Base-by-base conservation (phyloP, 78 protist genomes). In the Chrysochromulina parva region DNA sequence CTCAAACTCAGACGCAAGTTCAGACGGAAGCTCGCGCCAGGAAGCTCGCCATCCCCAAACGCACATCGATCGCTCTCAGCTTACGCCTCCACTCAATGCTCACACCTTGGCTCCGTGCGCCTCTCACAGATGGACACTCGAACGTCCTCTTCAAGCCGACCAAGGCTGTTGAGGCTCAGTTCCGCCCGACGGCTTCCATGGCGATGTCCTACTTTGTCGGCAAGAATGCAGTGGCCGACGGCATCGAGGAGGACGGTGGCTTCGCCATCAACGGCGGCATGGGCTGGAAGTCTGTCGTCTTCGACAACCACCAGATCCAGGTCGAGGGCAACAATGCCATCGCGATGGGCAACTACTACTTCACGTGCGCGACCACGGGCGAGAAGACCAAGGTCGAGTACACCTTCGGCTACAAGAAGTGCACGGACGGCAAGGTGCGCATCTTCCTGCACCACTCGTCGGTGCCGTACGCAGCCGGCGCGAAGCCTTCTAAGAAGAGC, bases 361-460 rank as follows among this genome's bases (percentile, higher is more conserved):
- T 82, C 65, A 82, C 88, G 28, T 2, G 14, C 38, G 88, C 88
- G 38, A 82, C 55, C 38, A 82, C 65, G 10, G 59, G 59, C 10
- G 11, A 52, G 60, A 26, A 48, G 59, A 11, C 59, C 38, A 82
- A 13, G 55, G 88, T 82, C 22, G 88, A 82, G 88, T 82, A 82
- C 88, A 82, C 88, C 59, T 82, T 82, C 59, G 88, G 88, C 65
- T 82, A 82, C 88, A 47, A 53, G 65, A 54, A 57, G 59, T 13
- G 2, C 88, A 11, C 26, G 38, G 88, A 50, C 88, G 88, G 88
- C 65, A 82, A 82, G 59, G 59, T 82, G 20, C 88, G 88, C 65
- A 82, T 82, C 88, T 82, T 82, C 88, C 88, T 82, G 50, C 88
- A 82, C 24, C 88, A 82, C 88, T 82, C 88, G 13, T 82, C 88